phyloP scores from a whole-genome alignment of 257 asterid species.

The Plantago ovata region DNA sequence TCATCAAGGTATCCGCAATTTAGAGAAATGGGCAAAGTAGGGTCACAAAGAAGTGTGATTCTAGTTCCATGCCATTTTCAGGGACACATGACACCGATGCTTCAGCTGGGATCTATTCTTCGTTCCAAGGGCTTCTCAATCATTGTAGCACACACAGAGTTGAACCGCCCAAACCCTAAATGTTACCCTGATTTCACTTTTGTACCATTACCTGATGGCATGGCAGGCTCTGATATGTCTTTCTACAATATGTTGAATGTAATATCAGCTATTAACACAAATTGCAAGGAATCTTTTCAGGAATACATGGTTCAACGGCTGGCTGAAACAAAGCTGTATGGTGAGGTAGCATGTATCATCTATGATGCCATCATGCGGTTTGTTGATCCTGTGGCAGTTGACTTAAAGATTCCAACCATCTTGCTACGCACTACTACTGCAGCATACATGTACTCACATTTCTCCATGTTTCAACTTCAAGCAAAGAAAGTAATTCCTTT shows the following conservation, averaged over 20 bases:
- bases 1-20: too few relatives aligned
- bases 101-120: constrained; percentile 37
- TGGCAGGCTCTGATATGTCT: constrained; percentile 12
- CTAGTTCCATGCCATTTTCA: constrained; percentile 44
- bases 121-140: constrained; percentile 50
- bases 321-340: constrained; percentile 8
- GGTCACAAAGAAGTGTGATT: constrained; percentile 10
- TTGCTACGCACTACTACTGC: constrained; percentile 36
- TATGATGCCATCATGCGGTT: constrained; percentile 44
- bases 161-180: constrained; percentile 36
- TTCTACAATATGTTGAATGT: constrained; percentile 13
- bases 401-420: constrained; percentile 37
- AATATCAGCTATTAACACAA: constrained; percentile 23
- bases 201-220: constrained; percentile 20
- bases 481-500: constrained; percentile 29
- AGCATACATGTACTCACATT: constrained; percentile 26
- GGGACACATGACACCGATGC: constrained; percentile 59
- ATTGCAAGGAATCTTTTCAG: constrained; percentile 29
- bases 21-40: constrained; percentile 12
- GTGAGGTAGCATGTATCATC: constrained; percentile 31
- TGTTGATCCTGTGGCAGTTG: constrained; percentile 28
- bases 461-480: constrained; percentile 22
- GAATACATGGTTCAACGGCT: constrained; percentile 15
- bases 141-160: constrained; percentile 43
- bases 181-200: constrained; percentile 39